phyloP scores from a whole-genome alignment of 116 monocot genomes.

The Cymodocea nodosa region DNA sequence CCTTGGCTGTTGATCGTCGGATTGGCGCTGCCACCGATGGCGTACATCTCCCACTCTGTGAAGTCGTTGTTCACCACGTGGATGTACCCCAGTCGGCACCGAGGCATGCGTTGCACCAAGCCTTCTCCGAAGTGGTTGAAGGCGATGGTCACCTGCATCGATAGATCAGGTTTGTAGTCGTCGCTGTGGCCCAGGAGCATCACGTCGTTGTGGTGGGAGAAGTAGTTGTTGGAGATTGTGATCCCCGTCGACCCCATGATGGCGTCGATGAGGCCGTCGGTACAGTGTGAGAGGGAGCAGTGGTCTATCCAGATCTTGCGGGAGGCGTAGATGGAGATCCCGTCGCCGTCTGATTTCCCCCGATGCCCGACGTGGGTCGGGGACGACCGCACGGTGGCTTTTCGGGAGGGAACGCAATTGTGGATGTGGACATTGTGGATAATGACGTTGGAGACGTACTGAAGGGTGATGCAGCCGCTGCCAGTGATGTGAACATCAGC shows the following conservation, averaged over 20 bases:
- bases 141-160: slow-evolving; percentile 83
- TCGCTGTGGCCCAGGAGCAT: slow-evolving; percentile 85
- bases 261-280: slow-evolving; percentile 82
- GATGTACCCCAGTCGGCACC: slow-evolving; percentile 64
- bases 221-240: slow-evolving; percentile 69
- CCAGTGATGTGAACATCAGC: slow-evolving; percentile 68
- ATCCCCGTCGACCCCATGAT: slow-evolving; percentile 79
- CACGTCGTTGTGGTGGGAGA: slow-evolving; percentile 70
- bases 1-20: slow-evolving; percentile 54
- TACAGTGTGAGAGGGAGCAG: slow-evolving; percentile 52
- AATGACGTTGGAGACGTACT: slow-evolving; percentile 74
- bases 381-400: slow-evolving; percentile 52
- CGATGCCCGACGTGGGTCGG: slow-evolving; percentile 56
- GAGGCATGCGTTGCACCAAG: slow-evolving; percentile 74
- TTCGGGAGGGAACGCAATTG: slow-evolving; percentile 61
- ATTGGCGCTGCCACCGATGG: slow-evolving; percentile 53
- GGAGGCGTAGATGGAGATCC: slow-evolving; percentile 54
- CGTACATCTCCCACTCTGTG: slow-evolving; percentile 81
- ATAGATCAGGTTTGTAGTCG: slow-evolving; percentile 41
- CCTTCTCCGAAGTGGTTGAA: slow-evolving; percentile 71
- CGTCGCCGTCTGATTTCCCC: slow-evolving; percentile 63
- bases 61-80: slow-evolving; percentile 87
- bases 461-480: slow-evolving; percentile 70
- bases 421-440: slow-evolving; percentile 72
- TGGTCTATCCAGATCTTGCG: slow-evolving; percentile 73